Base-by-base conservation (phyloP, 805 yeast species). In the Pichia occidentalis region DNA sequence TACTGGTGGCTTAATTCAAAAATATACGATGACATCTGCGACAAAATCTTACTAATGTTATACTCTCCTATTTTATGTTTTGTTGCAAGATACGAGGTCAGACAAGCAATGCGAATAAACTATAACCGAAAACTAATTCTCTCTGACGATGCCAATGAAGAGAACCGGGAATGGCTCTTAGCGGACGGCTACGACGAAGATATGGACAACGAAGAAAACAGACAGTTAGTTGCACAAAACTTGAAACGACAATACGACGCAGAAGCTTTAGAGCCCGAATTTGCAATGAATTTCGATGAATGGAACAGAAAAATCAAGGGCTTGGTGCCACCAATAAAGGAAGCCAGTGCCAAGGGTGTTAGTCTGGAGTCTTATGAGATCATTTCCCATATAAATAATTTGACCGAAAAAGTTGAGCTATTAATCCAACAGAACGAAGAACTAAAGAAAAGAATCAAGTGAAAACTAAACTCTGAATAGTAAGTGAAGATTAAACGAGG, bases 141-240 rank as follows among this genome's bases (percentile, higher is more conserved):
- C 14, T 64, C 82, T 1, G 95, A 85, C 55, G 95, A 85, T 58
- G 84, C 86, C 16, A 84, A 83, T 54, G 90, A 82, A 52, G 50
- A 64, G 16, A 85, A 85, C 51, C 71, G 79, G 7, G 88, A 80
- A 50, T 85, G 95, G 95, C 85, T 82, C 46, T 65, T 85, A 48
- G 72, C 80, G 7, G 95, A 85, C 58, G 95, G 95, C 0, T 85
- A 63, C 43, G 63, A 63, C 24, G 73, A 67, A 33, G 61, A 59
- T 16, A 14, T 36, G 12, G 35, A 38, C 9, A 52, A 55, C 13
- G 57, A 56, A 24, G 47, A 53, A 14, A 40, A 39, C 25, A 52
- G 49, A 3, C 42, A 45, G 2, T 53, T 56, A 21, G 57, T 65
- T 4, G 56, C 67, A 14, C 64, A 64, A 28, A 60, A 64, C 8